Percentiles rank a stretch among this genome's conserved stretches.
Conservation (phyloP, 1,139 yeast genomes). For the Debaryomyces singareniensis region DNA sequence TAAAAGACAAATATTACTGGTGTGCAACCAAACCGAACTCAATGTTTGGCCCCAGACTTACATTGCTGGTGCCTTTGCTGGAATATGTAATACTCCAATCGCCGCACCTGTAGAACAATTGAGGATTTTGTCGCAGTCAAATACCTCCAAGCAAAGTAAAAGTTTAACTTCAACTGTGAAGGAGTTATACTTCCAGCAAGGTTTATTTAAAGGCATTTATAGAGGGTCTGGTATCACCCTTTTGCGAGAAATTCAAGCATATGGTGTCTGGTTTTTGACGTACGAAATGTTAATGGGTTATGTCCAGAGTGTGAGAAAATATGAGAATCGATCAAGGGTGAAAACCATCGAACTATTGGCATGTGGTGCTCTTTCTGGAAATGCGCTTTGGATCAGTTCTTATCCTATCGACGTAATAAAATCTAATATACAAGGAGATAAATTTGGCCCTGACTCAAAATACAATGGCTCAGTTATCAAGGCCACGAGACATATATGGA, state of each 20-base stretch:
- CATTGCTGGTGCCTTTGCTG: constrained; percentile 70
- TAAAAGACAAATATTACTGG: constrained; percentile 46
- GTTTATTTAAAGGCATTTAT: constrained; percentile 45
- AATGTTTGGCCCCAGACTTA: constrained; percentile 59
- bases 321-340: constrained; percentile 43
- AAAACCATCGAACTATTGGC: constrained; percentile 55
- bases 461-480: constrained; percentile 39
- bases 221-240: constrained; percentile 59
- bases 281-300: constrained; percentile 56
- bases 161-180: constrained; percentile 35
- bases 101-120: constrained; percentile 74
- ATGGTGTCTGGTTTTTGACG: constrained; percentile 76
- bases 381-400: constrained; percentile 63
- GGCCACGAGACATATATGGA: constrained; percentile 44
- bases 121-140: constrained; percentile 65
- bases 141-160: constrained; percentile 32
- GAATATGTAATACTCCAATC: constrained; percentile 67
- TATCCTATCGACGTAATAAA: constrained; percentile 71
- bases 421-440: constrained; percentile 63
- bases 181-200: constrained; percentile 41
- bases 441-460: constrained; percentile 40
- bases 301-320: constrained; percentile 26
- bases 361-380: constrained; percentile 69
- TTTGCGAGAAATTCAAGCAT: constrained; percentile 68
- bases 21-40: constrained; percentile 22